Conservation (phyloP, 2,329 filamentous ascomycete species). For the Claviceps quebecensis region DNA sequence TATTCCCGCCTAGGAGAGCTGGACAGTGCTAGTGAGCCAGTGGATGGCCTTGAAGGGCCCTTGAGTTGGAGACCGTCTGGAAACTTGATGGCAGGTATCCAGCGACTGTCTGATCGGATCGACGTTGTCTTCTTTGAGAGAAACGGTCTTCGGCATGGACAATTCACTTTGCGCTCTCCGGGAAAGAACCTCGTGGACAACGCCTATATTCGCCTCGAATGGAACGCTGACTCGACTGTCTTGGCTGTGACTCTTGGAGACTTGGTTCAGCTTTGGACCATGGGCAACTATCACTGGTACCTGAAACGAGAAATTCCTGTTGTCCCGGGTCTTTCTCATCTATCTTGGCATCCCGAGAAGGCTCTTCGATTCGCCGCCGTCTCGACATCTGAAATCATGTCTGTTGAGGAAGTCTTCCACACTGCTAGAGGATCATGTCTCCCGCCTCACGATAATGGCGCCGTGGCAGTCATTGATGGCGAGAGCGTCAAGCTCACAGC, state of each 20-base stretch:
- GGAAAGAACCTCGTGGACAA: conserved; percentile 41
- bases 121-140: conserved; percentile 92
- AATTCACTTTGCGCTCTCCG: conserved; percentile 65
- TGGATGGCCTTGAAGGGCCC: conserved; percentile 76
- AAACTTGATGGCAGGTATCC: conserved; percentile 79
- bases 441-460: conserved; percentile 62
- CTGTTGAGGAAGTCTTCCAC: conserved; percentile 54
- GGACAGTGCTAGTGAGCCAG: conserved; percentile 88
- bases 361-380: conserved; percentile 52
- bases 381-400: conserved; percentile 34
- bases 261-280: conserved; percentile 86
- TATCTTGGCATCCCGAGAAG: conserved; percentile 81
- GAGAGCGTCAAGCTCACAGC: conserved; percentile 69
- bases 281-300: conserved; percentile 96
- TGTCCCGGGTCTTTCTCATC: conserved; percentile 15
- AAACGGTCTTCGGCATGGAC: conserved; percentile 91
- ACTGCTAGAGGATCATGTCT: conserved; percentile 54
- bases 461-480: conserved; percentile 76
- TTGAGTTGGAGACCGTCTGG: conserved; percentile 87
- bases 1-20: conserved; percentile 82
- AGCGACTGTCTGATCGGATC: conserved; percentile 52
- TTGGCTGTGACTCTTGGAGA: conserved; percentile 66
- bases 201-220: conserved; percentile 53
- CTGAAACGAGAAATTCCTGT: conserved; percentile 73
- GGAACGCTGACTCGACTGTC: conserved; percentile 88